Evolutionary conservation across 352 stramenopile species (phyloP), one percentile per base, ranked within the genome.

Genomic region (Phytophthora syringae): DNA sequence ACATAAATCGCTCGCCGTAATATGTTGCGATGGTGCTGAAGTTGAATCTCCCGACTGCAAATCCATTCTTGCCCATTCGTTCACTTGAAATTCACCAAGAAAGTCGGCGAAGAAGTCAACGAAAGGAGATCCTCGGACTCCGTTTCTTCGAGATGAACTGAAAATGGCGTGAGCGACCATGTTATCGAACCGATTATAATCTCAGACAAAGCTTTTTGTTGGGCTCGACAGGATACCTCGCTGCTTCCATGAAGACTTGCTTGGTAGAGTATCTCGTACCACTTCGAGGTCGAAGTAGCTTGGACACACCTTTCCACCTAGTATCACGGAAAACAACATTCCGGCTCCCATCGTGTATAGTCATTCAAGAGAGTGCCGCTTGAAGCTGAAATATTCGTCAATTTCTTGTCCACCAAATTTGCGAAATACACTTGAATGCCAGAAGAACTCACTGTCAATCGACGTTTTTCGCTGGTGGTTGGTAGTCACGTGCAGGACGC

Each of bases 121-220:
- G 32, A 77, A 74, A 54, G 36, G 7, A 39, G 71, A 72, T 27
- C 64, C 64, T 53, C 42, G 59, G 5, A 72, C 64, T 12, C 65
- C 65, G 56, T 72, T 63, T 65, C 53, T 68, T 64, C 64, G 48
- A 5, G 65, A 77, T 1, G 60, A 64, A 60, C 64, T 64, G 39
- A 77, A 77, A 22, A 74, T 64, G 11, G 42, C 43, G 52, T 77
- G 70, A 51, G 64, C 59, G 1, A 69, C 54, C 70, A 77, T 72
- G 21, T 69, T 77, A 44, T 72, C 64, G 28, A 63, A 77, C 10
- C 13, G 28, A 5, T 55, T 66, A 36, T 28, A 69, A 37, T 72
- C 18, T 28, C 39, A 1, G 3, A 7, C 12, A 20, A 1, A 16
- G 42, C 45, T 2, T 63, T 20, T 4, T 32, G 28, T 40, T 40